Base-by-base conservation (phyloP, 345 rosid species). In the Trapa incisa region DNA sequence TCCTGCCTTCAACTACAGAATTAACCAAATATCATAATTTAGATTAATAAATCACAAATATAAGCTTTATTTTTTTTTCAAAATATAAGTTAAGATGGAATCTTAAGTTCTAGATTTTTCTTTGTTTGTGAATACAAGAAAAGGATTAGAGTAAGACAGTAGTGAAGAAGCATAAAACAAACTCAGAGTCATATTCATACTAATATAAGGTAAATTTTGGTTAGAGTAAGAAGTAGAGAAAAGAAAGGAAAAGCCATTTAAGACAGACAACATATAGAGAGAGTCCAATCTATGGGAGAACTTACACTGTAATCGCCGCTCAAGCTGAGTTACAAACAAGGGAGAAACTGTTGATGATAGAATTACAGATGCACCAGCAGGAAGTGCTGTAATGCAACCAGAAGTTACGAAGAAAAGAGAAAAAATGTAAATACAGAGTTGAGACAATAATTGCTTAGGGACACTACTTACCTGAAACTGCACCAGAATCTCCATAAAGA, bases 301-400 rank as follows among this genome's bases (percentile, higher is more conserved):
- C 93, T 70, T 88, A 93, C 98, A 73, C 77, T 75, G 84, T 45
- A 45, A 45, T 41, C 94, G 96, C 45, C 65, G 82, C 72, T 88
- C 90, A 66, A 93, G 86, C 69, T 86, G 89, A 76, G 73, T 75
- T 75, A 88, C 89, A 35, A 83, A 93, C 63, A 80, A 86, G 11
- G 94, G 97, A 77, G 97, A 89, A 61, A 93, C 98, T 5, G 98
- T 93, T 72, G 98, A 93, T 67, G 96, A 83, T 73, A 93, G 89
- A 71, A 93, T 71, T 69, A 93, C 69, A 70, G 90, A 72, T 77
- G 92, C 79, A 76, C 96, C 97, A 58, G 84, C 71, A 68, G 87
- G 87, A 76, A 89, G 92, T 41, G 75, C 98, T 93, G 70, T 38
- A 77, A 71, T 67, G 73, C 68, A 68, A 56, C 62, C 36, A 50